Evolutionary conservation across 2,329 filamentous ascomycete genomes (phyloP), one percentile per base, ranked within the genome.

Genomic region (Chaetomiaceae sp.): DNA sequence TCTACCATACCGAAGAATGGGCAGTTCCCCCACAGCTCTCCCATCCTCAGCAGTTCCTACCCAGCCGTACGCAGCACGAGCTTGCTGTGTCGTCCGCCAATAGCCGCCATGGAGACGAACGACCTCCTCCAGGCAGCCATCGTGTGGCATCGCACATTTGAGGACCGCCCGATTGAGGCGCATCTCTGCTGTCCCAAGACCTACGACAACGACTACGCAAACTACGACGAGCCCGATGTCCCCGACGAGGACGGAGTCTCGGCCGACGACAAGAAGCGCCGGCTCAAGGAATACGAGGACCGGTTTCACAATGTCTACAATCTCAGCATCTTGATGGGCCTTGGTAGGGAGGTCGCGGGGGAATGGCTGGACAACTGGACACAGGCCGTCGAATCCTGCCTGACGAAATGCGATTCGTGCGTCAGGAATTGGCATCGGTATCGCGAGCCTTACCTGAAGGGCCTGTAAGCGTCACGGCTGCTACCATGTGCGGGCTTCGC

Each of bases 351-450:
- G 76, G 53, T 77, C 83, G 68, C 73, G 82, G 43, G 70, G 73
- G 14, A 23, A 72, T 78, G 85, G 68, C 73, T 83, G 37, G 70
- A 75, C 13, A 77, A 80, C 56, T 86, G 88, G 60, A 76, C 73
- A 46, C 61, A 68, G 5, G 74, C 77, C 17, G 72, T 86, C 17
- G 79, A 85, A 55, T 65, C 70, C 10, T 77, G 78, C 34, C 72
- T 91, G 20, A 78, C 74, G 51, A 73, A 70, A 51, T 91, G 87
- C 66, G 80, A 88, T 47, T 74, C 79, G 45, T 91, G 87, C 63
- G 83, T 87, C 45, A 76, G 82, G 55, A 83, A 83, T 59, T 91
- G 87, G 78, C 87, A 91, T 66, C 82, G 81, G 63, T 78, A 77
- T 25, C 83, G 87, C 55, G 78, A 79, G 54, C 70, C 73, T 49